Percentiles rank a stretch among this genome's conserved stretches.
Conservation (phyloP, 306 rosid genomes). For the Castanospermum australe region DNA sequence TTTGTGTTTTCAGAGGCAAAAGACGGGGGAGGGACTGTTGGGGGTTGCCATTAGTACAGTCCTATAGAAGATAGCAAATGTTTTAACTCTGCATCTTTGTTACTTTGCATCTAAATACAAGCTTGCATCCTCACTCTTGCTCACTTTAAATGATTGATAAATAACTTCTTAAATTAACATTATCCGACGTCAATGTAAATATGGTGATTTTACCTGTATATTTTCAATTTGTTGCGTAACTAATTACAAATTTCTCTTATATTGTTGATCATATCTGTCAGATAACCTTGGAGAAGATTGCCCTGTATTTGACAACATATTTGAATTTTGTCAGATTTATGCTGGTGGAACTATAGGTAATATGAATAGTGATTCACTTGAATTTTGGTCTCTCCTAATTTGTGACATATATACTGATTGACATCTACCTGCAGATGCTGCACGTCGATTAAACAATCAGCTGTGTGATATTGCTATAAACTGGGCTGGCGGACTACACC, state of each 20-base stretch:
- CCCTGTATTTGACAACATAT: conserved; percentile 93
- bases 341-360: conserved; percentile 98
- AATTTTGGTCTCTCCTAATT: conserved; percentile 7
- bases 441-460: conserved; percentile 86
- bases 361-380: not conserved
- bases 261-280: conserved; percentile 33
- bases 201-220: not conserved
- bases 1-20: not conserved
- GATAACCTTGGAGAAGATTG: conserved; percentile 99
- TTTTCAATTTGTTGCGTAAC: conserved; percentile 4
- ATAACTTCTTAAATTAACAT: not conserved
- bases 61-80: conserved; percentile 7
- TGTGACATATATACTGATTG: conserved; percentile 18
- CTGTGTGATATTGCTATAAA: conserved; percentile 95
- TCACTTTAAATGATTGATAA: conserved; percentile 2
- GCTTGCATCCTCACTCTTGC: not conserved
- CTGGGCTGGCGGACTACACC: conserved; percentile 99
- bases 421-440: conserved; percentile 72
- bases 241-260: conserved; percentile 13
- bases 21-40: not conserved
- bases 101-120: not conserved
- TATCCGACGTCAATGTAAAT: not conserved
- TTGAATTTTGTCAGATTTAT: conserved; percentile 97
- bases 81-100: not conserved
- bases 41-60: not conserved